Evolutionary conservation across 2,329 filamentous ascomycete species (phyloP).

Genomic region (Beauveria brongniartii): DNA sequence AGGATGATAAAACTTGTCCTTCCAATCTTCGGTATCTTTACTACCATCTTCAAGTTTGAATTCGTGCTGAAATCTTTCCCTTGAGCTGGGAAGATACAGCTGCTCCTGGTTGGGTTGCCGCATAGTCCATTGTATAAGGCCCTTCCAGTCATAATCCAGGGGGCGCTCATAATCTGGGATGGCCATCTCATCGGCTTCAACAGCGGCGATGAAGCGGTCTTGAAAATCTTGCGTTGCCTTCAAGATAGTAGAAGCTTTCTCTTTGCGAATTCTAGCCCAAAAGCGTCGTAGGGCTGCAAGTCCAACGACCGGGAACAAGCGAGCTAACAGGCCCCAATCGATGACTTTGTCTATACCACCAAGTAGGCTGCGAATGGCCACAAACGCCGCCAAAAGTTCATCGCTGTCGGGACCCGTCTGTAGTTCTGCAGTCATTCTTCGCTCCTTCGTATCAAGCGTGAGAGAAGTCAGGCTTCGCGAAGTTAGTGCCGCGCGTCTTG

Average conservation of each 20-base stretch:
- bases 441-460: background rate
- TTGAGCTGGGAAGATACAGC: slow-evolving; percentile 39
- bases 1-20: slow-evolving; percentile 48
- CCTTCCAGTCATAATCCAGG: slow-evolving; percentile 59
- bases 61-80: slow-evolving; percentile 33
- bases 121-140: slow-evolving; percentile 59
- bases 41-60: slow-evolving; percentile 33
- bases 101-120: slow-evolving; percentile 39
- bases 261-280: slow-evolving; percentile 45
- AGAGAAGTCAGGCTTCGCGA: background rate
- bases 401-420: slow-evolving; percentile 15
- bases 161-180: slow-evolving; percentile 56
- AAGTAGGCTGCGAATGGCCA: slow-evolving; percentile 48
- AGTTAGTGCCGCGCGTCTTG: background rate
- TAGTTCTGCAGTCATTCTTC: slow-evolving; percentile 13
- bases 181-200: slow-evolving; percentile 53
- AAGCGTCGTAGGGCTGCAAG: slow-evolving; percentile 44
- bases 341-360: slow-evolving; percentile 52
- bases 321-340: slow-evolving; percentile 53
- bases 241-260: slow-evolving; percentile 44
- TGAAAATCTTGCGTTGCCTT: slow-evolving; percentile 55
- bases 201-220: slow-evolving; percentile 55
- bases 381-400: slow-evolving; percentile 46
- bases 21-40: slow-evolving; percentile 35
- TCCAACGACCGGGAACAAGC: slow-evolving; percentile 46